These are phyloP conservation scores for Hypoxylon cercidicola DNA, from an alignment of 495 filamentous ascomycete genomes.

Conservation along the genomic window DNA sequence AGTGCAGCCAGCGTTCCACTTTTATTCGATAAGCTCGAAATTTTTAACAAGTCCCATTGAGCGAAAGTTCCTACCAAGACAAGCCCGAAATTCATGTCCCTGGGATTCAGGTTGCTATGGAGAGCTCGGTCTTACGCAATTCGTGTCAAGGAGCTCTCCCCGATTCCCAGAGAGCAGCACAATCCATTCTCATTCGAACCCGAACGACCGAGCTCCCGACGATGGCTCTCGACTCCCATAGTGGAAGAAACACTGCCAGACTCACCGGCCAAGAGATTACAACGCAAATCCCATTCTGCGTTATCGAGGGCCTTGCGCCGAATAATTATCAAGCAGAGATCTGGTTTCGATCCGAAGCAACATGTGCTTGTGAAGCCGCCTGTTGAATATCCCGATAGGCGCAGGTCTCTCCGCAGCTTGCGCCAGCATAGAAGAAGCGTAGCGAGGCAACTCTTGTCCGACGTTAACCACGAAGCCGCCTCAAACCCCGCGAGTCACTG, in stretches of 20 bases:
- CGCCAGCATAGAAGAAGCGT: slow-evolving; percentile 24
- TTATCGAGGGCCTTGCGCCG: background rate
- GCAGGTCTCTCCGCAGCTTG: slow-evolving; percentile 20
- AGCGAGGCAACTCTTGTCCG: slow-evolving; percentile 25
- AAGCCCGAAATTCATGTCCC: slow-evolving; percentile 46
- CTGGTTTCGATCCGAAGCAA: slow-evolving; percentile 5
- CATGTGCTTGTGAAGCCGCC: slow-evolving; percentile 15
- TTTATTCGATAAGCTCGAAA: slow-evolving; percentile 2
- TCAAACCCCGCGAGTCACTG: slow-evolving; percentile 4
- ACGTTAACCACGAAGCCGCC: background rate
- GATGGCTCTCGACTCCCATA: slow-evolving; percentile 23
- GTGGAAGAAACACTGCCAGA: background rate
- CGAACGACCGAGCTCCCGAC: slow-evolving; percentile 13
- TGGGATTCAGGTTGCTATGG: slow-evolving; percentile 51
- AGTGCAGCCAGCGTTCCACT: no score
- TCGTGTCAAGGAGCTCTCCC: slow-evolving; percentile 43
- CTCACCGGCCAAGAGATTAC: background rate
- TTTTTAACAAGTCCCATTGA: background rate
- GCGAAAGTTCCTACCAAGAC: slow-evolving; percentile 2
- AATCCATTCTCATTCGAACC: slow-evolving; percentile 12
- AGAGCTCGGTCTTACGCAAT: slow-evolving; percentile 43
- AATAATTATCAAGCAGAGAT: slow-evolving; percentile 14
- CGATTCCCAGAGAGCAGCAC: slow-evolving; percentile 48
- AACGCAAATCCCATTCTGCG: slow-evolving; percentile 1
- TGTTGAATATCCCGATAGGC: slow-evolving; percentile 15